Base-by-base conservation (phyloP, 2,329 filamentous ascomycete species). In the Ustulina deusta region DNA sequence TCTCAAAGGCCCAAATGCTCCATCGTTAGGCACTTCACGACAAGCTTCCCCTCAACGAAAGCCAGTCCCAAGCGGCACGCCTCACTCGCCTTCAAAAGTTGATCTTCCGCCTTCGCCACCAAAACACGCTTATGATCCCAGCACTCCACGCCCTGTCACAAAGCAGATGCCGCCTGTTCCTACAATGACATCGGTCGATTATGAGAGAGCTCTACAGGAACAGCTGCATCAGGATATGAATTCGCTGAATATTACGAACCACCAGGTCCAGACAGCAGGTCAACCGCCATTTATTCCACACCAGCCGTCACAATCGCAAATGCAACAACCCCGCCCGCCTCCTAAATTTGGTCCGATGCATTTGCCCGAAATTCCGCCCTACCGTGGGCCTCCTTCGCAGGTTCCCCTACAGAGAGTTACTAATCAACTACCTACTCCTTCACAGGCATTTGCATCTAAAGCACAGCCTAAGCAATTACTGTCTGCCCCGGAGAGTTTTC, bases 191-290 rank as follows among this genome's bases (percentile, higher is more conserved):
- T 88, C 88, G 3, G 82, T 84, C 9, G 88, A 90, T 65, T 89
- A 90, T 71, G 89, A 91, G 72, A 82, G 83, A 52, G 84, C 86
- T 48, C 77, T 90, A 48, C 88, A 89, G 68, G 85, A 87, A 44
- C 87, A 91, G 75, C 78, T 91, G n/a, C 87, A 88, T 71, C 84
- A 85, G 65, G 89, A 91, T 69, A 86, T 91, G 81, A 82, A 83
- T 34, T 83, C 83, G 71, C 79, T 91, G 71, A 87, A 85, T 62
- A 78, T 91, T 51, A 69, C 79, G 1, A 78, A 79, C 15, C 58
- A 66, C 11, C 72, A 73, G 17, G 62, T 70, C 20, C 73, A 74
- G 57, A 65, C 70, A 32, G 42, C 40, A 2, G 71, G 68, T 15
- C 71, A 69, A 36, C 74, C 73, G 27, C 69, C 74, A 34, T 60